A percentile compares a stretch with the other conserved stretches of the same genome.
phyloP scores from a whole-genome alignment of 2,329 filamentous ascomycete genomes.

The Laburnicola sp. region DNA sequence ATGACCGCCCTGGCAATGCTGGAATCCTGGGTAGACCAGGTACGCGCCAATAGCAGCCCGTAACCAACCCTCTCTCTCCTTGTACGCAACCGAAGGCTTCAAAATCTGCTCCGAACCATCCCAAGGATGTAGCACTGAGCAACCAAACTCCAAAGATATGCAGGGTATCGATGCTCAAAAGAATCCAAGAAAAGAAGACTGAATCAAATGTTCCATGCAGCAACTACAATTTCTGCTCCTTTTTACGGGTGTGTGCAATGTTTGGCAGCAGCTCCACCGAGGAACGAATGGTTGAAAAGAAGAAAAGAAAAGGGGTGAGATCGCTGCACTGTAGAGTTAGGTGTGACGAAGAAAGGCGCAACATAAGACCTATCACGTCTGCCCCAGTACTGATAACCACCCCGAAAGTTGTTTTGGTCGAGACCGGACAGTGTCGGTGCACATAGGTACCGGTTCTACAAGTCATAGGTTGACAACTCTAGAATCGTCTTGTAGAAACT shows the following conservation, averaged over 20 bases:
- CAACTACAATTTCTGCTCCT: not conserved
- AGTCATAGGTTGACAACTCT: slow-evolving; percentile 44
- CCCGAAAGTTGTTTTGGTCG: not conserved
- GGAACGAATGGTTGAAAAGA: not conserved
- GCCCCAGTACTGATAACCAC: not conserved
- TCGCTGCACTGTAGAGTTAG: not conserved
- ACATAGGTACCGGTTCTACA: slow-evolving; percentile 5
- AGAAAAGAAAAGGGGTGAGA: not conserved
- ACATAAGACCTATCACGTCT: not conserved
- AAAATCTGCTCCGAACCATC: not conserved
- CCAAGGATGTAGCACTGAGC: not conserved
- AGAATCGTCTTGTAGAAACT: slow-evolving; percentile 47
- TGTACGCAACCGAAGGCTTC: slow-evolving; percentile 1
- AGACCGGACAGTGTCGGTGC: not conserved
- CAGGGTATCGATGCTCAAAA: slow-evolving; percentile 24
- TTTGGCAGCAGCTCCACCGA: not conserved
- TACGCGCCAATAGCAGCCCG: not conserved
- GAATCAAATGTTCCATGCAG: not conserved
- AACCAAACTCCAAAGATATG: slow-evolving; percentile 20
- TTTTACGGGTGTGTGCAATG: slow-evolving; percentile 6
- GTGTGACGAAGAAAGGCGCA: not conserved
- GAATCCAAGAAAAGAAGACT: not conserved
- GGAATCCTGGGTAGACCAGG: not conserved
- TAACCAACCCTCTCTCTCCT: not conserved
- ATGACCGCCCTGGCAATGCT: not conserved